Percentiles rank a stretch among this genome's conserved stretches.
These are phyloP conservation scores for Potentilla sterilis DNA, from an alignment of 306 rosid genomes.

Conservation along the genomic window DNA sequence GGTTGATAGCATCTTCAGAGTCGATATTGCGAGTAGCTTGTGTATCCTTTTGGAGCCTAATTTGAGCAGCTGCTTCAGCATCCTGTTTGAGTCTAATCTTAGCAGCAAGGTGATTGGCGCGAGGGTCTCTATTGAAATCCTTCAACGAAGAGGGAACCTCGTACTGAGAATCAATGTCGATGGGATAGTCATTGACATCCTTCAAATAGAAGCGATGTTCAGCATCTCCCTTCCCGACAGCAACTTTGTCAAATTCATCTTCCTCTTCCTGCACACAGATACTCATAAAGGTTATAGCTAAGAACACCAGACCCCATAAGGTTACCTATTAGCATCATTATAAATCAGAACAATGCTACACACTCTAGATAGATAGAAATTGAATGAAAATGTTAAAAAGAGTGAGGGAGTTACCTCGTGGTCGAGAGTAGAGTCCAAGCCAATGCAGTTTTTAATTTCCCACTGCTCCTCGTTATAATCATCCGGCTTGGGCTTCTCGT, in stretches of 20 bases:
- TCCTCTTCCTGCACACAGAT: slow-evolving; percentile 75
- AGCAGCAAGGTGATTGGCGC: slow-evolving; percentile 87
- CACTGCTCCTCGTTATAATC: slow-evolving; percentile 81
- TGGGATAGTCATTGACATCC: slow-evolving; percentile 58
- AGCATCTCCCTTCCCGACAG: slow-evolving; percentile 55
- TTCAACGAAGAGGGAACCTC: slow-evolving; percentile 48
- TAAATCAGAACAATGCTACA: no score
- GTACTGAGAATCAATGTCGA: slow-evolving; percentile 49
- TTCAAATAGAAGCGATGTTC: slow-evolving; percentile 71
- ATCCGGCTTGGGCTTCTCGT: slow-evolving; percentile 45
- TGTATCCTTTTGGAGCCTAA: no score
- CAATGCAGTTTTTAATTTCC: slow-evolving; percentile 72
- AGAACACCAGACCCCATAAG: no score
- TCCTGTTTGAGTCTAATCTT: slow-evolving; percentile 64
- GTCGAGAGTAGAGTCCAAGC: slow-evolving; percentile 81
- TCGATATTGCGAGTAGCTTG: no score
- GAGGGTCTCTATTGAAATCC: slow-evolving; percentile 64
- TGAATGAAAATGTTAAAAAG: no score
- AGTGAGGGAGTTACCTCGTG: slow-evolving; percentile 52
- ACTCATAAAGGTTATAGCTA: neutral
- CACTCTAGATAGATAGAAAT: no score
- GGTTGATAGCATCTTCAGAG: slow-evolving; percentile 35
- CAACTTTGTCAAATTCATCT: slow-evolving; percentile 82
- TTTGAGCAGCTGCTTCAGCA: slow-evolving; percentile 60
- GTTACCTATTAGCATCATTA: no score